Conservation (phyloP, 306 rosid species). For the Sicyos edulis region DNA sequence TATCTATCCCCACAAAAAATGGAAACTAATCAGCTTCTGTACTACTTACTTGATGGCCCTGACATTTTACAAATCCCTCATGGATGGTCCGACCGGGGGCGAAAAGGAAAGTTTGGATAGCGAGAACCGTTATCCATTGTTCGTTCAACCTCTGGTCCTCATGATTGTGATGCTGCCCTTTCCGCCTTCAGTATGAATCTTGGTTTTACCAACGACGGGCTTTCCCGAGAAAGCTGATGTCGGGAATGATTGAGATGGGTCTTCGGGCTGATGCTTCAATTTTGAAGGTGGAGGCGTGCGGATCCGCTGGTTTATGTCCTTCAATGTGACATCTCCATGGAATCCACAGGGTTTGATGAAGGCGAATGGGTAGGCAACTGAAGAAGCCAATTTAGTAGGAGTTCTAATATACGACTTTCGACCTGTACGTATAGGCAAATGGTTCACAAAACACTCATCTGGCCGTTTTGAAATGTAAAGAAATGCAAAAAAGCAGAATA, state of each 20-base stretch:
- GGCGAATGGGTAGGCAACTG: slow-evolving; percentile 91
- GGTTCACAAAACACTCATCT: neutral
- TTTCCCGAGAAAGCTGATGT: slow-evolving; percentile 93
- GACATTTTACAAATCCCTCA: slow-evolving; percentile 30
- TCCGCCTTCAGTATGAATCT: slow-evolving; percentile 82
- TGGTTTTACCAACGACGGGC: slow-evolving; percentile 88
- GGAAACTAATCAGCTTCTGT: slow-evolving; percentile 14
- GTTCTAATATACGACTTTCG: slow-evolving; percentile 57
- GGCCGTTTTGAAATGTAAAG: no score
- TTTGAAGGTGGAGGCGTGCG: slow-evolving; percentile 62
- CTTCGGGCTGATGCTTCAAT: slow-evolving; percentile 43
- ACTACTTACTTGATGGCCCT: slow-evolving; percentile 23
- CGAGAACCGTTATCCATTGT: slow-evolving; percentile 18
- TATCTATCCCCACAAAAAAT: slow-evolving; percentile 12
- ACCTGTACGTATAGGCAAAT: slow-evolving; percentile 37
- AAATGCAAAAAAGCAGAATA: neutral
- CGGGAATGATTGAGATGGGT: slow-evolving; percentile 47
- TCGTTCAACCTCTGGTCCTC: slow-evolving; percentile 76
- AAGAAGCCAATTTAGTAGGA: slow-evolving; percentile 63
- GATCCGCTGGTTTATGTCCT: slow-evolving; percentile 87
- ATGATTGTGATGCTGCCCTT: slow-evolving; percentile 97
- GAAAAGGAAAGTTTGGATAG: slow-evolving; percentile 9
- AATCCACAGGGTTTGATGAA: slow-evolving; percentile 75
- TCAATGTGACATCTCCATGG: slow-evolving; percentile 80
- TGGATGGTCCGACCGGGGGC: slow-evolving; percentile 17